Conservation (phyloP, 2,329 filamentous ascomycete genomes). For the Dactylellina parvicollis region DNA sequence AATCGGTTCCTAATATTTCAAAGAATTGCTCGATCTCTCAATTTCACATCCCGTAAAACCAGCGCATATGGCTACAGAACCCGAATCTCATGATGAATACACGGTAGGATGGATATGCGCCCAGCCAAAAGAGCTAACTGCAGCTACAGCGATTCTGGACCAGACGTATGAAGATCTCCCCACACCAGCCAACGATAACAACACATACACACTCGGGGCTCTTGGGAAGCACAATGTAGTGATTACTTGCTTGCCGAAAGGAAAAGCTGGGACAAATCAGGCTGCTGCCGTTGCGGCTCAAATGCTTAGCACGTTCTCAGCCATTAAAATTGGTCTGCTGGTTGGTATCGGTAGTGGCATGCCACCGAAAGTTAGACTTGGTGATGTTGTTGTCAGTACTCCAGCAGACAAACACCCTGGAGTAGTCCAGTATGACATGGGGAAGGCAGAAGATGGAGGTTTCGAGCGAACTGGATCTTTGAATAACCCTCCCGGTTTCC, state of each 20-base stretch:
- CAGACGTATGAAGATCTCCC: not conserved
- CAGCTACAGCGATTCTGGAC: constrained; percentile 1
- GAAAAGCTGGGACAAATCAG: not conserved
- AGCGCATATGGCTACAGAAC: too few relatives aligned
- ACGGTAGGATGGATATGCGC: constrained; percentile 17
- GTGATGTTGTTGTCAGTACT: constrained; percentile 13
- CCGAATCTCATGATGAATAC: not conserved
- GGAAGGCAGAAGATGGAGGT: not conserved
- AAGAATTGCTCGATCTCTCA: too few relatives aligned
- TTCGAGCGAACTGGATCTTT: constrained; percentile 1
- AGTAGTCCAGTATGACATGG: constrained; percentile 16
- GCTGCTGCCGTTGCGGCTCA: not conserved
- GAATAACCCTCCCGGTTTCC: not conserved
- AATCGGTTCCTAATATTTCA: too few relatives aligned
- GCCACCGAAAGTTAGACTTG: constrained; percentile 17
- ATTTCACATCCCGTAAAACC: too few relatives aligned
- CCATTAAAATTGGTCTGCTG: constrained; percentile 9
- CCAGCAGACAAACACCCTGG: not conserved
- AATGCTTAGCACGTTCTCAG: not conserved
- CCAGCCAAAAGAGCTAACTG: constrained; percentile 1
- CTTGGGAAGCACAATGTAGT: constrained; percentile 4
- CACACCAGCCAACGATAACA: not conserved
- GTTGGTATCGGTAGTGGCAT: constrained; percentile 17
- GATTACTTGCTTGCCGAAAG: not conserved
- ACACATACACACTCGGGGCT: constrained; percentile 1